These are phyloP conservation scores for Salvia sclarea DNA, from an alignment of 305 asterid genomes.

Conservation along the genomic window DNA sequence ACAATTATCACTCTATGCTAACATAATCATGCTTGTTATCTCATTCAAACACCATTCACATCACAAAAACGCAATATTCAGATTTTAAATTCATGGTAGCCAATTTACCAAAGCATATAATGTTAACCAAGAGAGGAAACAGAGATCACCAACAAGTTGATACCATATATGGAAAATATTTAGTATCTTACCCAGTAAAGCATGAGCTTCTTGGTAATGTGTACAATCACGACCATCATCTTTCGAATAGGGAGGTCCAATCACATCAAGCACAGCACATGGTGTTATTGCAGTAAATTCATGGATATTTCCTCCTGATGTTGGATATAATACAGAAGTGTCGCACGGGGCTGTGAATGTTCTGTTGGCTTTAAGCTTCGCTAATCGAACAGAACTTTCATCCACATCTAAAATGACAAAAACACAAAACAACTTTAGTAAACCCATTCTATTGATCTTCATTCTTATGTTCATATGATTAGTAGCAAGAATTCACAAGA, in stretches of 20 bases:
- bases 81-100: neutral
- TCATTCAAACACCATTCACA: neutral
- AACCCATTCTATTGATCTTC: neutral
- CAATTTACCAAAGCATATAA: neutral
- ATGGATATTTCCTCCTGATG: constrained; percentile 87
- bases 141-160: neutral
- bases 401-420: neutral
- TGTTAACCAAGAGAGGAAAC: neutral
- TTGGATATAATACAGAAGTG: constrained; percentile 70
- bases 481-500: neutral
- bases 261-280: constrained; percentile 77
- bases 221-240: constrained; percentile 78
- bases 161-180: neutral
- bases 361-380: constrained; percentile 53
- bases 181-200: constrained; percentile 35
- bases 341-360: constrained; percentile 64
- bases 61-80: neutral
- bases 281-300: constrained; percentile 77
- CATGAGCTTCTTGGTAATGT: constrained; percentile 50
- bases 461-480: neutral
- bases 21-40: neutral
- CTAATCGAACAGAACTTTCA: constrained; percentile 50
- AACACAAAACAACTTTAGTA: neutral
- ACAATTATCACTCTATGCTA: neutral
- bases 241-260: constrained; percentile 79